Base-by-base conservation (phyloP, 495 filamentous ascomycete genomes). In the Aspergillus bridgeri region DNA sequence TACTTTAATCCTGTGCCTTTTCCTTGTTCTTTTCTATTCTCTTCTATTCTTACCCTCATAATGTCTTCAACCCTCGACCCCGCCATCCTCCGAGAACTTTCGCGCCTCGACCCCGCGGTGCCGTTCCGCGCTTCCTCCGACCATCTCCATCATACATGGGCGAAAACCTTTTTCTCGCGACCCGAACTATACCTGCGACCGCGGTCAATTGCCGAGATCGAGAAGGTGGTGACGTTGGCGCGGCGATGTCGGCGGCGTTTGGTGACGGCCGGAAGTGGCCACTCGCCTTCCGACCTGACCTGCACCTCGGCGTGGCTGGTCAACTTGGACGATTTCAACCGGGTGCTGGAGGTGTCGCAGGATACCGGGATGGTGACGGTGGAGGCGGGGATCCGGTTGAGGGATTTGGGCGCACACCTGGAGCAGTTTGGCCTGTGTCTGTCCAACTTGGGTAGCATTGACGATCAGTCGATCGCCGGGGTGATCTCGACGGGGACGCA, bases 221-320 rank as follows among this genome's bases (percentile, higher is more conserved):
- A 90, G 64, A 89, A 96, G 72, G 77, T 89, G 57, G 81, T 96
- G 42, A 87, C 79, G 42, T 81, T 98, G 11, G 95, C 94, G 19
- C 88, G 89, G 54, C 81, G 82, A 69, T 92, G 87, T 71, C 84
- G 91, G 29, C 86, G 91, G 42, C 86, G 90, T 44, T 73, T 98
- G 42, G 85, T 89, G 17, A 86, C 86, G 21, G 87, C 89, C 23
- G 94, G 94, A 29, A 92, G 86, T 54, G 90, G 85, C 50, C 94
- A 98, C 74, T 97, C 92, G 42, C 94, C 94, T 18, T 93, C 86
- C 61, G 89, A 94, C 62, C 71, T 98, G 44, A 98, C 94, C 22
- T 96, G 91, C 74, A 96, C 93, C 22, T 94, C 91, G 0, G 87
- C 87, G 17, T 98, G 94, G 94, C 85, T 97, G 64, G 80, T 98